phyloP scores from a whole-genome alignment of 176 grass and related monocot species.

The Alopecurus myosuroides region DNA sequence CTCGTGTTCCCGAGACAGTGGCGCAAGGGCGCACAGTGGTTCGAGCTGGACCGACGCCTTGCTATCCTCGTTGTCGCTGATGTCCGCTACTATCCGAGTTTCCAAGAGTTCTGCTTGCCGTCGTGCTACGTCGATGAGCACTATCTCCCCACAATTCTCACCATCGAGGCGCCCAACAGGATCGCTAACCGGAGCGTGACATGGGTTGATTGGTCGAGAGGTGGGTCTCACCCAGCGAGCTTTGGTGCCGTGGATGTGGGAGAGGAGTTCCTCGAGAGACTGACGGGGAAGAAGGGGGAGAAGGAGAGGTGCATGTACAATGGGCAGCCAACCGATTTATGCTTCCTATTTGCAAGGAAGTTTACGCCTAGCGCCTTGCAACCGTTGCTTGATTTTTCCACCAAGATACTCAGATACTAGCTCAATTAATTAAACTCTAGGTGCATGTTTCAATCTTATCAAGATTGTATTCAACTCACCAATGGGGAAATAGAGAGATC shows the following conservation, averaged over 20 bases:
- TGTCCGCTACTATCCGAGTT: conserved; percentile 51
- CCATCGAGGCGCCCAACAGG: background rate
- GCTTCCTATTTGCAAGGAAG: conserved; percentile 69
- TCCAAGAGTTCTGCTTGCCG: conserved; percentile 29
- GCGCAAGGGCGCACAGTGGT: conserved; percentile 81
- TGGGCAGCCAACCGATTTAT: conserved; percentile 21
- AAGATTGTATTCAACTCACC: background rate
- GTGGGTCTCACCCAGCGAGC: conserved; percentile 64
- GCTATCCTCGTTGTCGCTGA: conserved; percentile 41
- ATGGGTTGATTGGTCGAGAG: conserved; percentile 71
- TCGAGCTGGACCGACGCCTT: conserved; percentile 40
- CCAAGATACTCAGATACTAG: conserved; percentile 29
- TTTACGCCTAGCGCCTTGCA: conserved; percentile 40
- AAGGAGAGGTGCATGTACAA: conserved; percentile 40
- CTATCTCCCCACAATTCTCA: conserved; percentile 63
- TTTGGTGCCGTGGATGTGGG: conserved; percentile 36
- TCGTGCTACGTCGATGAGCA: conserved; percentile 70
- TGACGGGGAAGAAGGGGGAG: background rate
- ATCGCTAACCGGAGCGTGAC: conserved; percentile 52
- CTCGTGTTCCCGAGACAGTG: conserved; percentile 27
- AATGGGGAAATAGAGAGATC: background rate
- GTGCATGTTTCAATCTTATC: background rate
- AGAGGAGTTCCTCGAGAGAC: conserved; percentile 20
- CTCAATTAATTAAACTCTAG: background rate
- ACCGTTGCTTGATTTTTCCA: conserved; percentile 37